Base-by-base conservation (phyloP, 2,329 filamentous ascomycete species). In the Aspergillus eucalypticola region DNA sequence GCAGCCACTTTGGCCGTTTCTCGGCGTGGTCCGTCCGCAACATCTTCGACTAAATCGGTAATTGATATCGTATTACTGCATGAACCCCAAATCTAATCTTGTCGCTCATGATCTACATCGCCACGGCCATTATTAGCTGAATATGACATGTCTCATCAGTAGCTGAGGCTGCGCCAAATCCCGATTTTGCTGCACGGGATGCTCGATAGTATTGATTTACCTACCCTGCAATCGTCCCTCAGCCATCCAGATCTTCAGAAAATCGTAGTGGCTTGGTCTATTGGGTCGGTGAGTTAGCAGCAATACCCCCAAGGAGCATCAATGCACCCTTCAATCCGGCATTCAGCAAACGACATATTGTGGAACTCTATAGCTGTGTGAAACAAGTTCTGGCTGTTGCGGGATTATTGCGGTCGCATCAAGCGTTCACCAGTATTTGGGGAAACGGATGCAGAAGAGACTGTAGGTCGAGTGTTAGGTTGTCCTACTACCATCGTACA, bases 191-290 rank as follows among this genome's bases (percentile, higher is more conserved):
- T 56, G 35, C 29, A 39, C 35, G 25, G 35, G 41, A 44, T 56
- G 38, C 6, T 11, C 58, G 21, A 48, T 23, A 39, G 29, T 32
- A 29, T 46, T 60, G 55, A 48, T 52, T 42, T 5, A 35, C 17
- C 21, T 19, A 7, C 85, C 25, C 15, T 32, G 25, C 15, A 50
- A 29, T 17, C 8, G 6, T 29, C 25, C 29, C 32, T 32, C 23
- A 49, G 44, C 44, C 21, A 49, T 23, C 23, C 13, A 25, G 21
- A 27, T 25, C 7, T 49, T 49, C n/a, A 5, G 13, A 29, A 44
- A 11, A 49, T 27, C 17, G 27, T 27, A 15, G 46, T n/a, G 46
- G 25, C 25, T 27, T 50, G 25, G 25, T 5, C 46, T 11, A n/a
- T 44, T 23, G 11, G 8, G 17, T 23, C 11, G 21, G 19, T 13